A percentile compares a stretch with the other conserved stretches of the same genome.
These are phyloP conservation scores for Penicillium paradoxum DNA, from an alignment of 495 filamentous ascomycete genomes.

Conservation along the genomic window DNA sequence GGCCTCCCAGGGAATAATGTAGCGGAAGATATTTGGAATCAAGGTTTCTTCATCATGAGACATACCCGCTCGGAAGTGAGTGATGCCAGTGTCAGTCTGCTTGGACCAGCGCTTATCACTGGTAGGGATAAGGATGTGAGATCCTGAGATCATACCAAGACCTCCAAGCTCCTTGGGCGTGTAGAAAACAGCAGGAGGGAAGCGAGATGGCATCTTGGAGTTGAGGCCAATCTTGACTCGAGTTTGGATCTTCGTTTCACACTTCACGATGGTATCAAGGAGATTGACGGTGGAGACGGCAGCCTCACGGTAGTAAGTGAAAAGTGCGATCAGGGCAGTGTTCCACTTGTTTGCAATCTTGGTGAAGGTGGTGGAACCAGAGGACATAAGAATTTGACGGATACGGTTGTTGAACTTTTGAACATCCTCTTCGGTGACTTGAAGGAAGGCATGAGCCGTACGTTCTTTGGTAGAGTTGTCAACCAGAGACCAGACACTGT, in stretches of 20 bases:
- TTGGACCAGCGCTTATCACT: constrained; percentile 98
- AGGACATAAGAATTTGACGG: constrained; percentile 98
- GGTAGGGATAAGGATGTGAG: constrained; percentile 95
- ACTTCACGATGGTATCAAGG: constrained; percentile 98
- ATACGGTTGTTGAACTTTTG: constrained; percentile 99
- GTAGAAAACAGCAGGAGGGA: constrained; percentile 98
- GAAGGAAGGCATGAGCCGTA: constrained; percentile 95
- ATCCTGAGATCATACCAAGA: constrained; percentile 98
- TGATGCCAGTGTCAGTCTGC: constrained; percentile 95
- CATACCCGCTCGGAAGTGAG: constrained; percentile 97
- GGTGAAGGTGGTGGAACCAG: constrained; percentile 97
- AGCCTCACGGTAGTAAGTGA: constrained; percentile 98
- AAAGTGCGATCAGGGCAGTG: constrained; percentile 94
- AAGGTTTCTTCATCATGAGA: constrained; percentile 96
- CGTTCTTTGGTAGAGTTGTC: constrained; percentile 95
- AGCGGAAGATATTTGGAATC: constrained; percentile 98
- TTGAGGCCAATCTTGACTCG: constrained; percentile 98
- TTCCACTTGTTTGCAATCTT: constrained; percentile 99
- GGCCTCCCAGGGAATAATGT: constrained; percentile 99
- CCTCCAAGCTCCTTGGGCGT: constrained; percentile 98
- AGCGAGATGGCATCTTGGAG: constrained; percentile 99
- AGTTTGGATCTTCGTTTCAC: constrained; percentile 99
- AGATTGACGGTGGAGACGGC: constrained; percentile 96
- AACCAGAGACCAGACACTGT: constrained; percentile 96
- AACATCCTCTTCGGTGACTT: constrained; percentile 97